Evolutionary conservation across 139 green algal genomes (phyloP), one percentile per base, ranked within the genome.

Genomic region (Volvox reticuliferus): DNA sequence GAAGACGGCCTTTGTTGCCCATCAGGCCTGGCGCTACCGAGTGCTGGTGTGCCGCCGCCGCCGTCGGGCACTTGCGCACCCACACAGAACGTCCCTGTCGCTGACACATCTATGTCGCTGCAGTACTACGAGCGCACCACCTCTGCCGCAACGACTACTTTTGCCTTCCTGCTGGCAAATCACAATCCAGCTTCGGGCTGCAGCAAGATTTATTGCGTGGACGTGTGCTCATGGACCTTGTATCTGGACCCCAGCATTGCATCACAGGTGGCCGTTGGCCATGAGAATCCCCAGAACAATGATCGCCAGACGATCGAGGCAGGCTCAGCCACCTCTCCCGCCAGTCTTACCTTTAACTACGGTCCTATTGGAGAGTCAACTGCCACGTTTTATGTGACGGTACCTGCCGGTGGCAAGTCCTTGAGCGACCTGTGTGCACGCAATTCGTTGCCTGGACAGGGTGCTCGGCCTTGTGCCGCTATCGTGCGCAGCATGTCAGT

Each of bases 201-300:
- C 83, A 65, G 1, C 80, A 89, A 93, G 80, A n/a, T 1, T 3
- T 78, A 93, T 73, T 93, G 91, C 26, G 71, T 26, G 55, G 91
- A 91, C 35, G 86, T 93, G 2, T 93, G 91, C 87, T 87, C 79
- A 12, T 93, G 91, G 91, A 86, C 86, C 61, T 73, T 93, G 35
- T 88, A 73, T n/a, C 21, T 91, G 26, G 26, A 89, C 32, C 67
- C 79, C 33, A 22, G 9, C 17, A 30, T 91, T 0, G 33, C 82
- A 1, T 67, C 55, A 1, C 12, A 32, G 32, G 22, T 93, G 36
- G n/a, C 80, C 14, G 73, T 90, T 33, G 36, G 44, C 22, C 80
- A 87, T n/a, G 86, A 93, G 28, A 78, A 87, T 35, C 21, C 79
- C 0, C 28, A 3, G 22, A 89, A 89, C 79, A 86, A 88, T 22